phyloP scores from a whole-genome alignment of 805 yeast species.

The Ogataea neopini region DNA sequence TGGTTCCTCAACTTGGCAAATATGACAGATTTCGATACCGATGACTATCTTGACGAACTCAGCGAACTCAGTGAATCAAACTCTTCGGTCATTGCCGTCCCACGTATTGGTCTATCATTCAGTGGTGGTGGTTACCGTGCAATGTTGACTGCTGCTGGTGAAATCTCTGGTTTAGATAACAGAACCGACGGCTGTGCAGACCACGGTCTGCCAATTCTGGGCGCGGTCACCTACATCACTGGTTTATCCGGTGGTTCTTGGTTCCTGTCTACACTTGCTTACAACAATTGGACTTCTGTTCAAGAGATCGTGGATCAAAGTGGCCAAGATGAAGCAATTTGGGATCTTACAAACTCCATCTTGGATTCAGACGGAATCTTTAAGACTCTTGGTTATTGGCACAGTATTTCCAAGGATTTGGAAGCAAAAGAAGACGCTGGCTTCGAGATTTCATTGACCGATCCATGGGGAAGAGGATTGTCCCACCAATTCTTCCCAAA shows the following conservation, averaged over 20 bases:
- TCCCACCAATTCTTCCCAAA: conserved; percentile 72
- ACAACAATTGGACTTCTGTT: conserved; percentile 73
- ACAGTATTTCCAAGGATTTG: conserved; percentile 53
- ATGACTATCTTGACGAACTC: conserved; percentile 39
- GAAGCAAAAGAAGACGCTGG: conserved; percentile 61
- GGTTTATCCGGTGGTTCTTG: conserved; percentile 88
- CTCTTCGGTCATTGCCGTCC: conserved; percentile 37
- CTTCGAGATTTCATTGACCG: conserved; percentile 65
- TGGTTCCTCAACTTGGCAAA: conserved; percentile 47
- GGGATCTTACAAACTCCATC: conserved; percentile 69
- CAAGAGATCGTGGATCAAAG: conserved; percentile 51
- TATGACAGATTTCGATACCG: conserved; percentile 49
- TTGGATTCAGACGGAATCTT: conserved; percentile 64
- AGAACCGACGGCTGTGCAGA: conserved; percentile 56
- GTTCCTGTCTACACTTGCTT: conserved; percentile 68
- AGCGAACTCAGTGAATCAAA: conserved; percentile 22
- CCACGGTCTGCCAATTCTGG: conserved; percentile 71
- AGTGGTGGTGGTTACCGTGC: conserved; percentile 94
- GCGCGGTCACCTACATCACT: conserved; percentile 66
- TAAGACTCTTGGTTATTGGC: conserved; percentile 53
- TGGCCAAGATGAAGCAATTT: conserved; percentile 47
- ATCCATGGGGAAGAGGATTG: conserved; percentile 77
- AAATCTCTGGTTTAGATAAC: conserved; percentile 74
- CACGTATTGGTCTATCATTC: conserved; percentile 59
- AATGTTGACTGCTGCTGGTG: conserved; percentile 84